Evolutionary conservation across 495 filamentous ascomycete species (phyloP).

Genomic region (Aspergillus indologenus): DNA sequence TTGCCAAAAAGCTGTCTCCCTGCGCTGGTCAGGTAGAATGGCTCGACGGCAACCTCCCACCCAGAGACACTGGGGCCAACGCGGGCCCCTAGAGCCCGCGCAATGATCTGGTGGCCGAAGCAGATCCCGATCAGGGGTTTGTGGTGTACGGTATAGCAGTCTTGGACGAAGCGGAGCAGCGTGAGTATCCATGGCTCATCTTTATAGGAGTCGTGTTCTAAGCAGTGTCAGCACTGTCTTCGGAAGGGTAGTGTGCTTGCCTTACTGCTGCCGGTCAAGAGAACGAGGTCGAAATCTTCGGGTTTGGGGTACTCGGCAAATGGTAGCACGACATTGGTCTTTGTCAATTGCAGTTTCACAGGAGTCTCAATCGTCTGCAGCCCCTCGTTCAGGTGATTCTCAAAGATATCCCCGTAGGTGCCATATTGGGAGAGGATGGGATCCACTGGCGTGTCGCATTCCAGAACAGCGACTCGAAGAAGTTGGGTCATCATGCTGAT

Average conservation of each 20-base stretch:
- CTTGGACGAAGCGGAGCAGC: slow-evolving; percentile 61
- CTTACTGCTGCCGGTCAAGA: slow-evolving; percentile 69
- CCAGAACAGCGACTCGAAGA: slow-evolving; percentile 74
- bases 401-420: slow-evolving; percentile 70
- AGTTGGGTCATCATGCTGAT: slow-evolving; percentile 15
- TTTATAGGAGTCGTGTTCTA: slow-evolving; percentile 57
- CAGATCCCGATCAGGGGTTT: slow-evolving; percentile 76
- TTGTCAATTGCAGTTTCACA: slow-evolving; percentile 51
- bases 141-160: slow-evolving; percentile 18
- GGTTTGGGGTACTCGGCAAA: slow-evolving; percentile 55
- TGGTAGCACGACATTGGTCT: slow-evolving; percentile 61
- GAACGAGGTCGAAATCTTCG: slow-evolving; percentile 67
- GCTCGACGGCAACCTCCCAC: slow-evolving; percentile 75
- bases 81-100: slow-evolving; percentile 64
- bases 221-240: background rate
- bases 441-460: slow-evolving; percentile 68
- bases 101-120: slow-evolving; percentile 91
- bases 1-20: slow-evolving; percentile 68
- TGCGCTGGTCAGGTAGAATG: slow-evolving; percentile 59
- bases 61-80: slow-evolving; percentile 60
- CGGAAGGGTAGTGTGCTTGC: background rate
- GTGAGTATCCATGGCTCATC: slow-evolving; percentile 68
- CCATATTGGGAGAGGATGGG: slow-evolving; percentile 56
- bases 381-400: slow-evolving; percentile 51
- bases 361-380: slow-evolving; percentile 34